Evolutionary conservation across 139 green algal species (phyloP), one percentile per base, ranked within the genome.

Genomic region (Chlorella sorokiniana): DNA sequence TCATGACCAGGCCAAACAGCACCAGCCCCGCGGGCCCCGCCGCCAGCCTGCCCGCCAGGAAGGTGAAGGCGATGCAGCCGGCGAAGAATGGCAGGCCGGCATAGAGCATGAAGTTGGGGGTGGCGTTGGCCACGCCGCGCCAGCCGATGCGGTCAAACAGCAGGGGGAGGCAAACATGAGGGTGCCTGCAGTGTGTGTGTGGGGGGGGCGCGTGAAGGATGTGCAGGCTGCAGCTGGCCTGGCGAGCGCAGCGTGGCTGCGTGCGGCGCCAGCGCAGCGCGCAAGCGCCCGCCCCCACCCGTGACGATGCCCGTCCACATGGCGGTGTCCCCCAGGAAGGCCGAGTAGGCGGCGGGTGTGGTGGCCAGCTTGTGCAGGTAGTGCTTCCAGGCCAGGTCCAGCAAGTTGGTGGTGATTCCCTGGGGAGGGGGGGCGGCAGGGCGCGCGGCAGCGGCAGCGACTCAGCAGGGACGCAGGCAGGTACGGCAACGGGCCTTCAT

Each of bases 371-470:
- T 88, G 35, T 94, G 85, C 68, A 99, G 90, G 85, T 98, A 93
- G 63, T 85, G 89, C 90, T 99, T 99, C 93, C 93, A 99, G 0
- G 93, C 89, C 76, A 98, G 92, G 86, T 99, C 94, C 80, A 99
- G 92, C 40, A 99, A 83, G 79, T 90, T 96, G 80, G 88, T 93
- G 88, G 85, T 94, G 52, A 99, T 85, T 37, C 94, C 94, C 85
- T 96, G 84, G 27, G 70, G 70, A 64, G 42, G 45, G 44, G 41
- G 69, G 14, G 48, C 5, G 54, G 73, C 8, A 79, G 35, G 54
- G 54, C 20, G 42, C 51, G 51, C 51, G 18, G 18, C 18, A 61
- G 14, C 18, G 51, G 14, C 51, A 61, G 51, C 14, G 51, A 27
- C 16, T 18, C 51, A 61, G 51, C 51, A n/a, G n/a, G n/a, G n/a